Conservation (phyloP, 192 early-diverging fungal genomes). For the Backusella australiensis region DNA sequence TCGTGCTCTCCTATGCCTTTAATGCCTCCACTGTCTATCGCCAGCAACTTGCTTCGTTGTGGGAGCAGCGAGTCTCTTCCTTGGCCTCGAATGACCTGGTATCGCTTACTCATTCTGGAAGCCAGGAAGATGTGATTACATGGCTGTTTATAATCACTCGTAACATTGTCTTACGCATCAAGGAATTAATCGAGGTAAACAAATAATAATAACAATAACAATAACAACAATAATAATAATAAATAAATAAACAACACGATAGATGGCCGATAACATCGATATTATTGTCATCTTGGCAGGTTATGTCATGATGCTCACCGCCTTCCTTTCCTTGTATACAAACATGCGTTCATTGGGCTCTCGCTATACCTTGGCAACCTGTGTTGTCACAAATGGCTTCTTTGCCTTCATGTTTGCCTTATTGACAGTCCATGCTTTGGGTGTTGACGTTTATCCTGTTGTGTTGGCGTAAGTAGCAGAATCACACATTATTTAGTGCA, state of each 20-base stretch:
- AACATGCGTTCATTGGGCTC: constrained; percentile 89
- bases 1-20: constrained; percentile 52
- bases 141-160: constrained; percentile 52
- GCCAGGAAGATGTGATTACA: constrained; percentile 50
- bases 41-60: constrained; percentile 40
- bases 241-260: not conserved
- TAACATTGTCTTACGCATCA: constrained; percentile 58
- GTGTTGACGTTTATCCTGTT: constrained; percentile 66
- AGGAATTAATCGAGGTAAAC: constrained; percentile 56
- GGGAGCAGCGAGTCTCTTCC: constrained; percentile 52
- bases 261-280: constrained; percentile 69
- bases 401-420: constrained; percentile 78
- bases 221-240: not conserved
- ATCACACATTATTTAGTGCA: not conserved
- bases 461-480: constrained; percentile 50
- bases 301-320: constrained; percentile 80
- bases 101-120: constrained; percentile 31
- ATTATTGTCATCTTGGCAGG: constrained; percentile 75
- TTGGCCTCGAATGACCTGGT: constrained; percentile 39
- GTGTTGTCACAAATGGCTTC: constrained; percentile 68
- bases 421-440: constrained; percentile 64
- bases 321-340: constrained; percentile 74
- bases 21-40: constrained; percentile 44
- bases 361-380: constrained; percentile 69
- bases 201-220: not conserved